Evolutionary conservation across 257 asterid species (phyloP), one percentile per base, ranked within the genome.

Genomic region (Lycium ferocissimum): DNA sequence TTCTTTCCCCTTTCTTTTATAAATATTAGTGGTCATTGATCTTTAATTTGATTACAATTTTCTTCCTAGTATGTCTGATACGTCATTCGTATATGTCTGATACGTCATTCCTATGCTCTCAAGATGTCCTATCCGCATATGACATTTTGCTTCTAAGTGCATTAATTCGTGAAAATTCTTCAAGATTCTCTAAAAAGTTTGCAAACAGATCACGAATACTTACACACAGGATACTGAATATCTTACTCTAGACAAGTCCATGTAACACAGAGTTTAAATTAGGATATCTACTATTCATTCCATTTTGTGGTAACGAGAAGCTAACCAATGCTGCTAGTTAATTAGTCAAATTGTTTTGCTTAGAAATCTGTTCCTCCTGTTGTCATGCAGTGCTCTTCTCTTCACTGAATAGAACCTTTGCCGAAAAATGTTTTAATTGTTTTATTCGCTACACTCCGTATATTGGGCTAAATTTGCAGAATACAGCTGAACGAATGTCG

Each of bases 361-460:
- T 17, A 18, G 57, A 40, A 38, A 40, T 67, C 37, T 54, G 70
- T 56, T 79, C 54, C 33, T 33, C 69, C 38, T n/a, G 9, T 57
- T 26, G 33, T 26, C 33, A 26, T 26, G 33, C 33, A 9, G 65
- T 79, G 67, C 3, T 79, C 10, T 54, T 26, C 83, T 79, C 66
- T 79, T 53, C 11, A 40, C 83, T 53, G 76, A 37, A 67, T 37
- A 22, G 51, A 14, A 14, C 18, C 35, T 35, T 69, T 69, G 43
- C 83, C 26, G 18, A 35, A 54, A 20, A 22, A 79, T 79, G 51
- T 33, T 79, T 1, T 81, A n/a, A 81, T 78, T 80, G 7, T 61
- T 79, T 81, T 91, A 26, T 26, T 26, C 33, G 33, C 33, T 26
- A 26, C 1, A 26, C 33, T 26, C 33, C 33, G 33, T 26, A 26